Evolutionary conservation across 495 filamentous ascomycete genomes (phyloP), one percentile per base, ranked within the genome.

Genomic region (Aspergillus campestris): DNA sequence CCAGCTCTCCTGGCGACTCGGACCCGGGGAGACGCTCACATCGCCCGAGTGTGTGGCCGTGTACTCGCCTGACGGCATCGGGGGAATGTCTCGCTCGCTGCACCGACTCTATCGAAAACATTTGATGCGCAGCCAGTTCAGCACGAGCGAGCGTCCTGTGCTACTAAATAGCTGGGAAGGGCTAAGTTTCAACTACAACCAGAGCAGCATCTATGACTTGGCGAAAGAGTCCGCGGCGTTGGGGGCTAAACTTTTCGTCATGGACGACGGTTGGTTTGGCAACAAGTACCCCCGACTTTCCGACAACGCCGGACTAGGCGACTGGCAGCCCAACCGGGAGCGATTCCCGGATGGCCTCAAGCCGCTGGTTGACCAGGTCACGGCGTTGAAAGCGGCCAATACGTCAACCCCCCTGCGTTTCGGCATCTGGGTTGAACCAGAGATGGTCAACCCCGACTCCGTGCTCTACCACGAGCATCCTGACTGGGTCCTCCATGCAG

Each of bases 241-340:
- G 6, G 75, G 76, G 4, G 63, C 70, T 27, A 69, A 64, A 27
- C 61, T 78, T 0, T 75, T 80, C 35, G 76, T 78, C 27, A 66
- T 76, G 45, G 76, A 80, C 34, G 76, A 80, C 51, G 76, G 75
- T 28, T 80, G 75, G 74, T 80, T 80, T 34, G 76, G 76, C 28
- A 60, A 69, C 12, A 60, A 77, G 32, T 75, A 78, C 44, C 72
- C 75, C 0, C 72, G 76, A 11, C 52, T 56, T 7, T 65, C 66
- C 24, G 74, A 78, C 47, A 61, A 57, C 3, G 55, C 65, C 6
- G 75, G 75, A 5, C 64, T 80, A 3, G 76, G 76, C 4, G 76
- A 80, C 60, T 78, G 76, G 75, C 58, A 55, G 0, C 69, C 73
- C 0, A 77, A 80, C 32, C 66, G 65, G 2, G 59, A 53, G 0